These are phyloP conservation scores for Sanghuangporus baumii DNA, from an alignment of 1,284 basidiomycete species.

Conservation along the genomic window DNA sequence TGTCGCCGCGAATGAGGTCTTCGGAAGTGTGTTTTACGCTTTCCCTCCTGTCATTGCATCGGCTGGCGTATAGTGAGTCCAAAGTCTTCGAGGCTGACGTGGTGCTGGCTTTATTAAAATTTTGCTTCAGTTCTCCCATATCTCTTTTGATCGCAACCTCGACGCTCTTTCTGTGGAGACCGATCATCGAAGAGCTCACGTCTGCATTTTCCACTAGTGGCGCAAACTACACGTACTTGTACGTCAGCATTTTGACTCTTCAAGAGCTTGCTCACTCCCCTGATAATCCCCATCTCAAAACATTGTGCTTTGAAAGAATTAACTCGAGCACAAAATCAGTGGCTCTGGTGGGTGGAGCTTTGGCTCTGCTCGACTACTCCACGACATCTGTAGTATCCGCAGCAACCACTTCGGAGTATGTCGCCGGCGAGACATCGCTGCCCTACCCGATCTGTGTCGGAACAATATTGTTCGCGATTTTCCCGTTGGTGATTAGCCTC, in stretches of 20 bases:
- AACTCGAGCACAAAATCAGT: slow-evolving; percentile 57
- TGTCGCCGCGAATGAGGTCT: slow-evolving; percentile 61
- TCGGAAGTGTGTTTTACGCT: slow-evolving; percentile 68
- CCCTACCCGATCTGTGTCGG: slow-evolving; percentile 49
- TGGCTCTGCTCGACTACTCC: slow-evolving; percentile 60
- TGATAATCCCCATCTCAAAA: not conserved
- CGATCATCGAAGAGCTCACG: slow-evolving; percentile 63
- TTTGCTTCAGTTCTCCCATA: slow-evolving; percentile 51
- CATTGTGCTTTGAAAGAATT: slow-evolving; percentile 31
- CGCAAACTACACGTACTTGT: slow-evolving; percentile 65
- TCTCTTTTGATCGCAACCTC: slow-evolving; percentile 55
- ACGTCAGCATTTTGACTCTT: slow-evolving; percentile 19
- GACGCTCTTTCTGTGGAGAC: slow-evolving; percentile 61
- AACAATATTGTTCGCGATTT: slow-evolving; percentile 42
- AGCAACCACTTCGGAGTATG: slow-evolving; percentile 59
- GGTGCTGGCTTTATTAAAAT: not conserved
- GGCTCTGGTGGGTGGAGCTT: slow-evolving; percentile 53
- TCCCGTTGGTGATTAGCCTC: slow-evolving; percentile 51
- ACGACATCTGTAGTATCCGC: slow-evolving; percentile 65
- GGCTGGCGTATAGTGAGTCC: slow-evolving; percentile 48
- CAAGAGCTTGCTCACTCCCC: not conserved
- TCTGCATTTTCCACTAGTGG: slow-evolving; percentile 62
- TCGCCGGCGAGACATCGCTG: slow-evolving; percentile 52
- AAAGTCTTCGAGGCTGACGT: not conserved
- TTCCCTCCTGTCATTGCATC: slow-evolving; percentile 58